Conservation (phyloP, 176 grass and related monocot species). For the Triticum urartu region DNA sequence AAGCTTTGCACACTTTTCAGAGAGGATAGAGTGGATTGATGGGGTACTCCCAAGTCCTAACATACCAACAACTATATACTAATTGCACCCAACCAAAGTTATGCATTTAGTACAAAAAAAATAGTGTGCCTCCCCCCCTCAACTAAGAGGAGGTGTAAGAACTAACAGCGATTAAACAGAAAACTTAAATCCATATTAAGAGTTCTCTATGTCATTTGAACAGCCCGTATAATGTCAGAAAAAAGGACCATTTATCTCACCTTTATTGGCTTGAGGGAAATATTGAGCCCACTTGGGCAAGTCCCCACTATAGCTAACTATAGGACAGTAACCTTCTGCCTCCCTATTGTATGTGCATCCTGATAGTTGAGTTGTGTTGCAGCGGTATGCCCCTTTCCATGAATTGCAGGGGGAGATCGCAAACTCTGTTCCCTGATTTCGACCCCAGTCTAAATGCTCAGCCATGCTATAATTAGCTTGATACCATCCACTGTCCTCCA, state of each 20-base stretch:
- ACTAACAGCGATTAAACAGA: neutral
- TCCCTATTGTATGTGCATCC: conserved; percentile 99
- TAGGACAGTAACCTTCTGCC: conserved; percentile 99
- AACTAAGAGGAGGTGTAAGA: neutral
- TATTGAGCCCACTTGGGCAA: conserved; percentile 97
- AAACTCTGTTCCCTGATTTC: conserved; percentile 93
- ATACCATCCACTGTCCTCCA: conserved; percentile 99
- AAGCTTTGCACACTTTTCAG: neutral
- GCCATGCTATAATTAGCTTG: conserved; percentile 99
- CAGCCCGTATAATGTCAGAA: neutral
- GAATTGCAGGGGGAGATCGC: conserved; percentile 78
- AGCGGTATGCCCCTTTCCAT: conserved; percentile 91
- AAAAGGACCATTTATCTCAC: conserved; percentile 20
- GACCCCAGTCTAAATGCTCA: conserved; percentile 90
- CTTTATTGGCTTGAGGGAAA: conserved; percentile 96
- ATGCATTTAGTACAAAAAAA: neutral
- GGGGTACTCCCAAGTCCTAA: neutral
- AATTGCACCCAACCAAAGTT: neutral
- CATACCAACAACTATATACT: neutral
- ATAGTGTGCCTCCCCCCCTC: neutral
- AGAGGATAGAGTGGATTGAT: no score
- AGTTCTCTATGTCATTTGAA: neutral
- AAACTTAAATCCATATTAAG: neutral
- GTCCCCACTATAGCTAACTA: conserved; percentile 96
- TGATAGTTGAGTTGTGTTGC: conserved; percentile 92